Conservation (phyloP, 1,284 basidiomycete species). For the Apiotrichum akiyoshidainum region DNA sequence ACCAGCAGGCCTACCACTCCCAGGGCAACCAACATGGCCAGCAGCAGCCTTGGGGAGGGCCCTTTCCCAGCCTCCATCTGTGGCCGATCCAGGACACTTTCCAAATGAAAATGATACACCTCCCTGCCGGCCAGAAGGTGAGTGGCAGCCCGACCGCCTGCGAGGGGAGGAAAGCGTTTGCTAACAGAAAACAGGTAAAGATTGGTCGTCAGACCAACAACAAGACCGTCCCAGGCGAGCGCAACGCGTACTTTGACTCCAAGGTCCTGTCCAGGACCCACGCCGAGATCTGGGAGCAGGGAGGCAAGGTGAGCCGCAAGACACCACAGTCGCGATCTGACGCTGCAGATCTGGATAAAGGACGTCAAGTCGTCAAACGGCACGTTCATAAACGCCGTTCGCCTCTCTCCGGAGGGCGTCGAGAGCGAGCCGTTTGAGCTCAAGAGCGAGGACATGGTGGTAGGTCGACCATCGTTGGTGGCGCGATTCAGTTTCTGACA, state of each 20-base stretch:
- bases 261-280: conserved; percentile 95
- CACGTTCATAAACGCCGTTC: conserved; percentile 95
- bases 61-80: conserved; percentile 66
- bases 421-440: conserved; percentile 93
- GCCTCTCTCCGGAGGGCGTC: conserved; percentile 82
- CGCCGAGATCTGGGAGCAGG: conserved; percentile 96
- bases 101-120: conserved; percentile 89
- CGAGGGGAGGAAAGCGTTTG: too few relatives aligned
- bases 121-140: conserved; percentile 56
- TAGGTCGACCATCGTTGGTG: conserved; percentile 49
- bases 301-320: conserved; percentile 63
- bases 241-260: conserved; percentile 95
- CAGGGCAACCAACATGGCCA: conserved; percentile 1
- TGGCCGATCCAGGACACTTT: conserved; percentile 97
- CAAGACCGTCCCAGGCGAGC: conserved; percentile 89
- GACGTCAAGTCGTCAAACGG: conserved; percentile 98
- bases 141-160: conserved; percentile 6
- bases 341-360: conserved; percentile 83
- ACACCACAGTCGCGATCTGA: not conserved
- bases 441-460: conserved; percentile 88
- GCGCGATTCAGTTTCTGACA: not conserved
- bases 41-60: conserved; percentile 44
- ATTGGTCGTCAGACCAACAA: conserved; percentile 98
- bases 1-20: conserved; percentile 1
- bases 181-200: conserved; percentile 57